Base-by-base conservation (phyloP, 2,329 filamentous ascomycete species). In the Pyrenophora teres region DNA sequence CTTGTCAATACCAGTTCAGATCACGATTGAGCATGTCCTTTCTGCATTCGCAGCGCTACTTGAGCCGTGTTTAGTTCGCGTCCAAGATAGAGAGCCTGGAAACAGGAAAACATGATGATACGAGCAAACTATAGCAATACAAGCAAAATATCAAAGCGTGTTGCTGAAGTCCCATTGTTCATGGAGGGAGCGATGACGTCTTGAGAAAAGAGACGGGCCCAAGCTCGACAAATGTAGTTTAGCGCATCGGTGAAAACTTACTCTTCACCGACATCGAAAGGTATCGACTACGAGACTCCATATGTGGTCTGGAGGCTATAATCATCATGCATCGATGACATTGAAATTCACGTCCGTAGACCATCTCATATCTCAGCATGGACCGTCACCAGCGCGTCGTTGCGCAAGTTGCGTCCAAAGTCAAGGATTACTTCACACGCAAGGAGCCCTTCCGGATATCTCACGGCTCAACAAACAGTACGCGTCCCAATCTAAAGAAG, bases 381-480 rank as follows among this genome's bases (percentile, higher is more conserved):
- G 70, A 75, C 16, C 64, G 68, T 18, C 77, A 82, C 59, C 66
- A 75, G 46, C 64, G 71, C 46, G 70, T 74, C 18, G 80, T 83
- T 21, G 64, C 75, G 25, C 60, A 65, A 38, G 78, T 83, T 27
- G 75, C 80, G 6, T 67, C 71, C 4, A 74, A 70, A 46, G 78
- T 83, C 40, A 74, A 74, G 43, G 63, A 72, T 10, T 84, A 83
- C 68, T 77, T 83, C 64, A 70, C 76, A 10, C 76, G 76, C 38
- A 74, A 80, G 47, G 74, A 81, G 65, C 82, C 86, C 2, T 92
- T 89, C 72, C 81, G 87, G n/a, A 86, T 92, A 67, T 88, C 85
- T 62, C 88, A 92, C 73, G 89, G 89, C 54, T 85, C 87, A 0
- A 91, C 88, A 21, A 91, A 90, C 75, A 89, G 85, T 72, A 92